These are phyloP conservation scores for Carex cristatella DNA, from an alignment of 176 grass and related monocot species.

Conservation along the genomic window DNA sequence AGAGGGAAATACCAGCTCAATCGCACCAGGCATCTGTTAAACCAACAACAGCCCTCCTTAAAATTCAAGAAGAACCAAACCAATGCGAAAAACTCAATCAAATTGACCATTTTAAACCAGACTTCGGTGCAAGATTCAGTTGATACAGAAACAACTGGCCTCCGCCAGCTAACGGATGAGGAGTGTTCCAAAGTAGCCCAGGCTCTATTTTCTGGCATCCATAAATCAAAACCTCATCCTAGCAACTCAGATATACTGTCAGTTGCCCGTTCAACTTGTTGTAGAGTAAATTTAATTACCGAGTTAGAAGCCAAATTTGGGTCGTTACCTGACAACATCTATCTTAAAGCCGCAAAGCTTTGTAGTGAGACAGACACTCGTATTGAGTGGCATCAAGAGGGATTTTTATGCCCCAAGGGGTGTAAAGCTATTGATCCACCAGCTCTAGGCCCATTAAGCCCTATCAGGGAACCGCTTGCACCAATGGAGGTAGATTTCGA, in stretches of 20 bases:
- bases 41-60: constrained; percentile 47
- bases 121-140: constrained; percentile 30
- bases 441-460: constrained; percentile 42
- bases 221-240: constrained; percentile 82
- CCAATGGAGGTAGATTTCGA: constrained; percentile 34
- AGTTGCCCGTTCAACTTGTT: constrained; percentile 71
- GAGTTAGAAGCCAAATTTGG: constrained; percentile 82
- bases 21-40: constrained; percentile 68
- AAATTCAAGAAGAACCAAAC: constrained; percentile 48
- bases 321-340: constrained; percentile 64
- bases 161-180: constrained; percentile 50
- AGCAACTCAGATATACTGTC: constrained; percentile 80
- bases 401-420: constrained; percentile 71
- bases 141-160: constrained; percentile 43
- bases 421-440: constrained; percentile 47
- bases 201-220: constrained; percentile 67
- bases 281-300: constrained; percentile 59
- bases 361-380: constrained; percentile 82
- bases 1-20: constrained; percentile 80
- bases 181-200: constrained; percentile 69
- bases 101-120: constrained; percentile 42
- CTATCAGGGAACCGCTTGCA: constrained; percentile 22
- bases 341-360: constrained; percentile 84
- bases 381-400: constrained; percentile 89
- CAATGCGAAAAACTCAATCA: constrained; percentile 41